Evolutionary conservation across 805 yeast genomes (phyloP).

Genomic region (Wickerhamiella dianesei): DNA sequence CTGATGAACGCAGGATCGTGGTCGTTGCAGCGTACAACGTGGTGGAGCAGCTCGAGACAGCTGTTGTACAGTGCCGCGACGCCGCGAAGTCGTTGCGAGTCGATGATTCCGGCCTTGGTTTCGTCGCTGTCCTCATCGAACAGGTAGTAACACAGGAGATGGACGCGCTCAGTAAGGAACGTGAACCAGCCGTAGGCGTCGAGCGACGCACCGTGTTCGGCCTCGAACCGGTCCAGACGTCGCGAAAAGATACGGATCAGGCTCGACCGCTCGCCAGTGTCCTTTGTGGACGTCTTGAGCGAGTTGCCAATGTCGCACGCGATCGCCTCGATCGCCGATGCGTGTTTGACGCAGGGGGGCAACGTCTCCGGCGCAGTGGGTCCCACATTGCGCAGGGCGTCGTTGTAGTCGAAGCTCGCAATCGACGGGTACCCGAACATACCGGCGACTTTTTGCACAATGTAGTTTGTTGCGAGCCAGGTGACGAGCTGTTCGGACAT

Average conservation of each 20-base stretch:
- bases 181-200: conserved; percentile 63
- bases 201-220: conserved; percentile 32
- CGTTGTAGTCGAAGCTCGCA: conserved; percentile 59
- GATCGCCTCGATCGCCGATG: conserved; percentile 72
- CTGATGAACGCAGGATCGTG: conserved; percentile 50
- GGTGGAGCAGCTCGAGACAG: conserved; percentile 55
- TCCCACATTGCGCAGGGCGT: conserved; percentile 36
- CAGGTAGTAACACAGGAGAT: conserved; percentile 67
- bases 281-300: conserved; percentile 54
- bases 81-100: conserved; percentile 56
- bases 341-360: conserved; percentile 51
- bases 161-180: conserved; percentile 63
- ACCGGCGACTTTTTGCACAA: conserved; percentile 78
- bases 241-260: conserved; percentile 53
- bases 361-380: conserved; percentile 20
- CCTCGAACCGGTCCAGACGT: conserved; percentile 66
- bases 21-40: conserved; percentile 47
- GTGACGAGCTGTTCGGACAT: conserved; percentile 67
- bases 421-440: conserved; percentile 93
- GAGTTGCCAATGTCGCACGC: conserved; percentile 77
- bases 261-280: conserved; percentile 58
- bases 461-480: conserved; percentile 88
- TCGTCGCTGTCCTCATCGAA: conserved; percentile 36
- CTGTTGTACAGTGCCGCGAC: conserved; percentile 68
- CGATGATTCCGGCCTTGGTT: conserved; percentile 16